A percentile compares a stretch with the other conserved stretches of the same genome.
phyloP scores from a whole-genome alignment of 2,329 filamentous ascomycete species.

The Lojkania enalia region DNA sequence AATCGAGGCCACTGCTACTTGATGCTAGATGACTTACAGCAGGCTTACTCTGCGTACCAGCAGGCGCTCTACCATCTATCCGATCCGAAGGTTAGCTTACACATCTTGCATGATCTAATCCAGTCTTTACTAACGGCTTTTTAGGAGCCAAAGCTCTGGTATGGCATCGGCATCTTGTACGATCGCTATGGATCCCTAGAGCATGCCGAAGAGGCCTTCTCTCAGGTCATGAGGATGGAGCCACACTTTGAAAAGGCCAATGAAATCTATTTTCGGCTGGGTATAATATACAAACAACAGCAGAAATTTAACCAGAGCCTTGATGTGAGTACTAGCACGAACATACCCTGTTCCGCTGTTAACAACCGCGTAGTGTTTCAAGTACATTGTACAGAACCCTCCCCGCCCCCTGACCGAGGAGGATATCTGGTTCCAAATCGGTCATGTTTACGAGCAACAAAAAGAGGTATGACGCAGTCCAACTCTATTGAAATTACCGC shows the following conservation, averaged over 20 bases:
- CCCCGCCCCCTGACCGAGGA: conserved; percentile 92
- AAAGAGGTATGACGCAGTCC: conserved; percentile 75
- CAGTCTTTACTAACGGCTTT: neutral
- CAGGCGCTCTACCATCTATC: conserved; percentile 89
- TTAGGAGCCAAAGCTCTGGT: conserved; percentile 96
- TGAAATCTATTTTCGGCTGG: conserved; percentile 96
- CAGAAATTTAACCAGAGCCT: conserved; percentile 90
- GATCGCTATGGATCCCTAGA: conserved; percentile 95
- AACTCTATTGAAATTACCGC: conserved; percentile 2
- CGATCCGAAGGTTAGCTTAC: conserved; percentile 75
- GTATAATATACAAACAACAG: conserved; percentile 99
- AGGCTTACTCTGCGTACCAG: conserved; percentile 96
- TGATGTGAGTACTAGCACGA: conserved; percentile 62
- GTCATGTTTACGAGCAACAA: conserved; percentile 97
- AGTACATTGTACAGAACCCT: conserved; percentile 93
- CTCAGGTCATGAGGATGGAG: conserved; percentile 98
- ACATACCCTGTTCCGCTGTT: conserved; percentile 5
- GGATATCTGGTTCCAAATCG: conserved; percentile 99
- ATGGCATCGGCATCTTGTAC: conserved; percentile 96
- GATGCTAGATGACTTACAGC: conserved; percentile 98
- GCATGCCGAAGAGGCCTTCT: conserved; percentile 97
- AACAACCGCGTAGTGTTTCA: conserved; percentile 77
- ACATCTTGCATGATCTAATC: neutral
- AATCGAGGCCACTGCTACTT: conserved; percentile 87
- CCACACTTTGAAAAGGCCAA: conserved; percentile 98